Evolutionary conservation across 2,329 filamentous ascomycete species (phyloP).

Genomic region (Geoglossum cookeanum): DNA sequence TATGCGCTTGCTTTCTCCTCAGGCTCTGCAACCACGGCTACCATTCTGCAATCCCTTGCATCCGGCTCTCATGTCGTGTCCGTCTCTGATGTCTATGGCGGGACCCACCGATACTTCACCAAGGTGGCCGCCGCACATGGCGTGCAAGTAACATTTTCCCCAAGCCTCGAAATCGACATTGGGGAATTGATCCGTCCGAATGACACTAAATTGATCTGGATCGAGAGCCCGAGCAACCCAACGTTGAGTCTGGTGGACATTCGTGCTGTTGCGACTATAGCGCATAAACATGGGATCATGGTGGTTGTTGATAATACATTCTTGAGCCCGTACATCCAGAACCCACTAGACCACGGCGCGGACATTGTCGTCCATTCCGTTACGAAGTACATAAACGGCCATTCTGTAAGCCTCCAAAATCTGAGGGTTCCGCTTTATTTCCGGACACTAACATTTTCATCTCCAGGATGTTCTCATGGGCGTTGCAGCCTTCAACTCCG

Average conservation of each 20-base stretch:
- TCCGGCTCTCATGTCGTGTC: conserved; percentile 86
- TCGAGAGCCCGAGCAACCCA: conserved; percentile 87
- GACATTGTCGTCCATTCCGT: conserved; percentile 95
- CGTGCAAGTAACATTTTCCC: conserved; percentile 85
- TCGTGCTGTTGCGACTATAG: conserved; percentile 59
- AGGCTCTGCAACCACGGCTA: conserved; percentile 83
- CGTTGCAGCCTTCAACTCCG: conserved; percentile 82
- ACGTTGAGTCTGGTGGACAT: conserved; percentile 90
- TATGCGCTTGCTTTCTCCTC: conserved; percentile 89
- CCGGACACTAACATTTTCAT: conserved; percentile 6
- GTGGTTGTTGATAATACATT: conserved; percentile 99
- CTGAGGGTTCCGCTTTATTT: not conserved
- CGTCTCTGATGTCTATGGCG: conserved; percentile 93
- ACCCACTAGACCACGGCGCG: conserved; percentile 83
- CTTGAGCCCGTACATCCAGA: conserved; percentile 89
- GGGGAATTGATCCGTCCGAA: conserved; percentile 57
- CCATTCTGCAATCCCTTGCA: conserved; percentile 80
- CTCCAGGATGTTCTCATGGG: conserved; percentile 83
- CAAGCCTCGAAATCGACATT: conserved; percentile 78
- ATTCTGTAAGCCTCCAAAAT: conserved; percentile 31
- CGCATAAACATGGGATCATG: conserved; percentile 72
- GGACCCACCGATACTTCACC: conserved; percentile 96
- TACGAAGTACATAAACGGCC: conserved; percentile 98
- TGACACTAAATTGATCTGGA: conserved; percentile 91
- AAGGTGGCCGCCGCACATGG: conserved; percentile 90